These are phyloP conservation scores for Cercophora samala DNA, from an alignment of 495 filamentous ascomycete species.

Conservation along the genomic window DNA sequence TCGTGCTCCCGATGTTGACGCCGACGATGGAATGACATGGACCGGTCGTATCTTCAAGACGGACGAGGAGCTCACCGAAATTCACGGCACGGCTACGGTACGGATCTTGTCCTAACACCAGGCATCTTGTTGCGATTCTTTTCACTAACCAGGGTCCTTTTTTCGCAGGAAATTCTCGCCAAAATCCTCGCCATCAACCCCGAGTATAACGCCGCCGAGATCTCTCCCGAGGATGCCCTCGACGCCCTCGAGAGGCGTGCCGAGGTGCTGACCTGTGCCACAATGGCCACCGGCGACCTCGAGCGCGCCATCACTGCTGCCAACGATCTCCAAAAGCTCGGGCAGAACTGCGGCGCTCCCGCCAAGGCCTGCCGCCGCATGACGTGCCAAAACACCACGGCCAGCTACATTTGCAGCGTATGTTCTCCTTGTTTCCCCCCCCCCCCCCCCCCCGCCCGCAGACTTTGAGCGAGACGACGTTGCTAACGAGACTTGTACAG, in stretches of 20 bases:
- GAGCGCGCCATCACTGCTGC: neutral
- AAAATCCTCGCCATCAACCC: slow-evolving; percentile 7
- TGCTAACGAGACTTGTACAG: too few species aligned
- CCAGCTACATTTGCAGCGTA: slow-evolving; percentile 3
- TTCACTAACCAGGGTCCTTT: neutral
- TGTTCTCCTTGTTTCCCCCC: neutral
- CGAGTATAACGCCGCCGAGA: neutral
- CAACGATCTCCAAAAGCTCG: neutral
- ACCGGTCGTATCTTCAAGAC: slow-evolving; percentile 4
- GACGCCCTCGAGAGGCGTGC: neutral
- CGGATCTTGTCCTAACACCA: neutral
- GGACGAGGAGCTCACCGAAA: neutral
- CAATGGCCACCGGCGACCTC: neutral
- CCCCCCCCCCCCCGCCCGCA: too few species aligned
- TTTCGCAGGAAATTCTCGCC: neutral
- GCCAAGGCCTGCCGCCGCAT: slow-evolving; percentile 2
- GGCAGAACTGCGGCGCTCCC: neutral
- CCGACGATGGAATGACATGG: neutral
- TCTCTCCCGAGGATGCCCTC: neutral
- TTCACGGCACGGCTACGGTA: neutral
- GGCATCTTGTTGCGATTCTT: too few species aligned
- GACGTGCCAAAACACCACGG: neutral
- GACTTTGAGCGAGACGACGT: too few species aligned
- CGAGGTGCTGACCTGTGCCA: neutral
- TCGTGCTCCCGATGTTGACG: neutral